Conservation (phyloP, 1,139 yeast species). For the Saccharomyces hybrid region DNA sequence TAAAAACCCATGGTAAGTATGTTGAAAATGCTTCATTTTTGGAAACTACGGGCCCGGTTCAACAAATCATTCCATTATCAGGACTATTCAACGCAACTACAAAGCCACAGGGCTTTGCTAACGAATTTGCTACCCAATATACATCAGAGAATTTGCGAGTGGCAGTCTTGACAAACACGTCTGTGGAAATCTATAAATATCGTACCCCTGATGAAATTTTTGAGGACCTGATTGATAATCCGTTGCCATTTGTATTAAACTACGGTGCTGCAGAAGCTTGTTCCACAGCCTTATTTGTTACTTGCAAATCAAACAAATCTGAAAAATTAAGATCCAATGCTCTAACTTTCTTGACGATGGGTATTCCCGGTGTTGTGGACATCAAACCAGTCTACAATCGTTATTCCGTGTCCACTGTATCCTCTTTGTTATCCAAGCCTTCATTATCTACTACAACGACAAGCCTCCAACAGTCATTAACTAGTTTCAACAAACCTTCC, state of each 20-base stretch:
- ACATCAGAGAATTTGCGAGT: slow-evolving; percentile 53
- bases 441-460: slow-evolving; percentile 21
- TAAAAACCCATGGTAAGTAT: slow-evolving; percentile 61
- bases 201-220: slow-evolving; percentile 75
- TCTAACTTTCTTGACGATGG: slow-evolving; percentile 34
- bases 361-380: slow-evolving; percentile 34
- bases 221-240: slow-evolving; percentile 54
- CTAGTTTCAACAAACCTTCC: slow-evolving; percentile 6
- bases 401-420: slow-evolving; percentile 24
- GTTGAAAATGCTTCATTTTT: slow-evolving; percentile 78
- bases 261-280: slow-evolving; percentile 75
- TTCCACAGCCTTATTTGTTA: slow-evolving; percentile 73
- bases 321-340: slow-evolving; percentile 40
- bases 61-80: slow-evolving; percentile 63
- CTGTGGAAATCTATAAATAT: slow-evolving; percentile 67
- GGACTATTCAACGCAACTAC: slow-evolving; percentile 64
- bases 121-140: slow-evolving; percentile 80
- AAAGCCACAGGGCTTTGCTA: slow-evolving; percentile 72
- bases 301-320: slow-evolving; percentile 62
- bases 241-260: slow-evolving; percentile 42
- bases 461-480: slow-evolving; percentile 8
- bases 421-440: slow-evolving; percentile 24
- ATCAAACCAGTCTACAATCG: slow-evolving; percentile 32
- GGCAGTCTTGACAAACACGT: slow-evolving; percentile 74
- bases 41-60: slow-evolving; percentile 56